These are phyloP conservation scores for Conringia planisiliqua DNA, from an alignment of 345 rosid genomes.

Conservation along the genomic window DNA sequence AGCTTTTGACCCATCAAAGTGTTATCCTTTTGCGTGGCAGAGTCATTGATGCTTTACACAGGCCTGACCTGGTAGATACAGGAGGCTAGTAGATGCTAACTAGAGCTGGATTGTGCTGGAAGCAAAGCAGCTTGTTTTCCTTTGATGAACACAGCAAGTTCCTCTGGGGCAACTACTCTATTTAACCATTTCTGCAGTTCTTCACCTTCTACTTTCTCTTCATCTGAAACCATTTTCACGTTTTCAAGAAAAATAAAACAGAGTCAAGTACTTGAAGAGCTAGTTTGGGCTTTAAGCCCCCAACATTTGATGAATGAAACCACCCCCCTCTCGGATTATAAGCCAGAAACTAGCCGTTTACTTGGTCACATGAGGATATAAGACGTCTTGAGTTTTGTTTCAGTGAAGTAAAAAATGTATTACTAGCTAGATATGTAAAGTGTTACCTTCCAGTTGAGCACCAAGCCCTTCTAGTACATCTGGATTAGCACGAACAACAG, in stretches of 20 bases:
- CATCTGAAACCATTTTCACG: constrained; percentile 42
- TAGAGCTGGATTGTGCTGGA: constrained; percentile 43
- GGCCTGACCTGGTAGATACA: neutral
- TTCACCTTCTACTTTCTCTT: constrained; percentile 93
- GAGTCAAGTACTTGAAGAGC: constrained; percentile 4
- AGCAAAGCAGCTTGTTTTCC: constrained; percentile 58
- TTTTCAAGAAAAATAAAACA: neutral
- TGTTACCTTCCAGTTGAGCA: constrained; percentile 86
- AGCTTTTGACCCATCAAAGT: constrained; percentile 5
- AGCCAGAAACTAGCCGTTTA: neutral
- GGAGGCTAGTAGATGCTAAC: neutral
- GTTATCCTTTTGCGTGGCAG: neutral
- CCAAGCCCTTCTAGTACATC: constrained; percentile 89
- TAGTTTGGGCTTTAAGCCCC: neutral
- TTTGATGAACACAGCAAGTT: constrained; percentile 54
- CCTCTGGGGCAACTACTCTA: constrained; percentile 72
- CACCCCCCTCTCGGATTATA: neutral
- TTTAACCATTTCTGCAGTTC: constrained; percentile 81
- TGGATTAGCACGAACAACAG: constrained; percentile 82
- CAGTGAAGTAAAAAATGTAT: neutral
- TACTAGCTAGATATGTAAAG: neutral
- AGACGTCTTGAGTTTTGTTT: neutral
- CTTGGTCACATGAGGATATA: neutral
- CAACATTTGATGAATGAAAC: neutral
- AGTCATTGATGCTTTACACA: constrained; percentile 20